Evolutionary conservation across 83 land plant species (phyloP).

Genomic region (Thuja plicata): DNA sequence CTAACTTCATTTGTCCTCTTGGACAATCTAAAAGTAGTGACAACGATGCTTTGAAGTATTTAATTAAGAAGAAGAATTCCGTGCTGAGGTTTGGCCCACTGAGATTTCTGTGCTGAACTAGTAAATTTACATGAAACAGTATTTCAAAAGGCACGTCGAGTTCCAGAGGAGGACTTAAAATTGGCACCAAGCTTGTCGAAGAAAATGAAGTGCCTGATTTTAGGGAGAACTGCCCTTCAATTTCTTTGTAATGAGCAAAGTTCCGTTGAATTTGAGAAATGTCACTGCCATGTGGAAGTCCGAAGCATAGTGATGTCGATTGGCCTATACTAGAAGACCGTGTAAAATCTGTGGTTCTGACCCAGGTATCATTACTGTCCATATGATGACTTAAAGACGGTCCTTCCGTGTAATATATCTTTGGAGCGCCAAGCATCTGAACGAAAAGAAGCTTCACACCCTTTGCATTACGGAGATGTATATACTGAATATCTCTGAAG

Average conservation of each 20-base stretch:
- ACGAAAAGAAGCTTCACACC: background rate
- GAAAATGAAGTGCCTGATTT: conserved; percentile 25
- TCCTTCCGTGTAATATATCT: conserved; percentile 29
- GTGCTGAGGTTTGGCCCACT: conserved; percentile 49
- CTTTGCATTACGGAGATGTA: background rate
- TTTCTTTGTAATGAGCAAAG: conserved; percentile 18
- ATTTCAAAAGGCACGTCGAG: conserved; percentile 51
- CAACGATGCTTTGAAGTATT: conserved; percentile 63
- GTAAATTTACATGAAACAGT: conserved; percentile 53
- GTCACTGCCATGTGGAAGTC: conserved; percentile 21
- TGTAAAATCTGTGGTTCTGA: conserved; percentile 83
- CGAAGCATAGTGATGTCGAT: conserved; percentile 65
- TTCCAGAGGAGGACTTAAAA: conserved; percentile 24
- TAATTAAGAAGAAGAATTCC: conserved; percentile 49
- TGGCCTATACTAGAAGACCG: conserved; percentile 59
- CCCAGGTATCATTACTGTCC: conserved; percentile 61
- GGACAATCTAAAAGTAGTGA: conserved; percentile 74
- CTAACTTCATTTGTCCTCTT: conserved; percentile 42
- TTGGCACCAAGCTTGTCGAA: conserved; percentile 44
- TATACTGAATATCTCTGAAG: conserved; percentile 8
- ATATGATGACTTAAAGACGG: background rate
- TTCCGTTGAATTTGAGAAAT: conserved; percentile 21
- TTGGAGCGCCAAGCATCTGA: conserved; percentile 51
- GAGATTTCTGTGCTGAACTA: conserved; percentile 66
- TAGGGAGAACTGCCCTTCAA: conserved; percentile 13